Evolutionary conservation across 257 asterid genomes (phyloP).

Genomic region (Lantana camara): DNA sequence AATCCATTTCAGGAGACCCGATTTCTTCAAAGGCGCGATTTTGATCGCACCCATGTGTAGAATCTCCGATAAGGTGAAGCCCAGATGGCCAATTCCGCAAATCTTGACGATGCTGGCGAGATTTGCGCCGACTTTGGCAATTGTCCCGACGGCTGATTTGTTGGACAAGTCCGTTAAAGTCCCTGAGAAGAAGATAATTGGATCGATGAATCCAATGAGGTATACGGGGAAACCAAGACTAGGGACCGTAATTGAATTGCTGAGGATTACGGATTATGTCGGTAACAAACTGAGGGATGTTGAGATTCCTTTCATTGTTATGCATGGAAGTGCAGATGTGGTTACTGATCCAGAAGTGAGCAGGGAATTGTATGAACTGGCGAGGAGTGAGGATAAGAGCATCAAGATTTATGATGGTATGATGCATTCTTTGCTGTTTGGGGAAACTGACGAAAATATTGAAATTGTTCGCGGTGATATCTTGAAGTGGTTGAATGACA

Average conservation of each 20-base stretch:
- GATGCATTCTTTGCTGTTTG: slow-evolving; percentile 91
- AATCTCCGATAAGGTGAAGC: slow-evolving; percentile 78
- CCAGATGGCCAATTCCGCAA: slow-evolving; percentile 80
- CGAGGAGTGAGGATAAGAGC: slow-evolving; percentile 74
- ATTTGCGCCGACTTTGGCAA: slow-evolving; percentile 65
- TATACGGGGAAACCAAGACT: slow-evolving; percentile 80
- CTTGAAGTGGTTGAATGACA: slow-evolving; percentile 64
- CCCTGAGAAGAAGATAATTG: slow-evolving; percentile 58
- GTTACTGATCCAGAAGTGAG: slow-evolving; percentile 93
- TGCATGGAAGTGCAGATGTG: slow-evolving; percentile 83
- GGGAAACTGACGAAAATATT: slow-evolving; percentile 88
- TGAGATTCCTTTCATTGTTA: slow-evolving; percentile 59
- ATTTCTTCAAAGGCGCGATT: slow-evolving; percentile 59
- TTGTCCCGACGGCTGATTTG: slow-evolving; percentile 84
- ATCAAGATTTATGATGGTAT: slow-evolving; percentile 82
- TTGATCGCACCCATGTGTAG: slow-evolving; percentile 86
- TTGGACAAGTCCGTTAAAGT: slow-evolving; percentile 82
- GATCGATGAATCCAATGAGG: slow-evolving; percentile 67
- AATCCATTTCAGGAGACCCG: slow-evolving; percentile 53
- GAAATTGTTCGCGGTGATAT: slow-evolving; percentile 66
- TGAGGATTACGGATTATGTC: slow-evolving; percentile 72
- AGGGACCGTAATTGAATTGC: slow-evolving; percentile 76
- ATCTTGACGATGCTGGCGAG: slow-evolving; percentile 53
- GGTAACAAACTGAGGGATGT: slow-evolving; percentile 60
- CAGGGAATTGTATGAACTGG: slow-evolving; percentile 66